Conservation (phyloP, 306 rosid genomes). For the Begonia loranthoides region DNA sequence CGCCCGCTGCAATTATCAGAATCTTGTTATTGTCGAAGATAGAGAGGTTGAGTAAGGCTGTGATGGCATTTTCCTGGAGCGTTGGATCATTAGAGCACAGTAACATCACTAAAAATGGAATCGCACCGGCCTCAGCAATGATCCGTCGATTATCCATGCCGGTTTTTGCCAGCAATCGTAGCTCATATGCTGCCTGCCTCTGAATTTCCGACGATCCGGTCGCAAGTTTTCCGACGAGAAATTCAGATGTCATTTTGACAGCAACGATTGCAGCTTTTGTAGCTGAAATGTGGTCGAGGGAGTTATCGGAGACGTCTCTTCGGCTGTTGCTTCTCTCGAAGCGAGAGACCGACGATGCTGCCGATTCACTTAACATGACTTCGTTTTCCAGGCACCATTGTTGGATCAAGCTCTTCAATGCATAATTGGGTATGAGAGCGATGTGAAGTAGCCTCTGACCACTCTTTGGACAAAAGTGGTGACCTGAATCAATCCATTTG, state of each 20-base stretch:
- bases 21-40: conserved; percentile 74
- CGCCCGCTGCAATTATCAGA: conserved; percentile 75
- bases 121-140: conserved; percentile 86
- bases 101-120: conserved; percentile 67
- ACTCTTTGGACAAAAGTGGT: conserved; percentile 83
- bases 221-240: conserved; percentile 88
- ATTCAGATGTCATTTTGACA: conserved; percentile 82
- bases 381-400: conserved; percentile 73
- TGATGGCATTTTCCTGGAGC: conserved; percentile 74
- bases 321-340: conserved; percentile 28
- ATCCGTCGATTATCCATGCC: conserved; percentile 65
- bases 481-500: conserved; percentile 86
- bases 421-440: conserved; percentile 82
- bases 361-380: conserved; percentile 22
- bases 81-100: conserved; percentile 55
- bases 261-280: conserved; percentile 60
- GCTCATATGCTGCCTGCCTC: conserved; percentile 85
- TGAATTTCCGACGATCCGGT: conserved; percentile 79
- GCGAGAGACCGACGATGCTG: conserved; percentile 9
- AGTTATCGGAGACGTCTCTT: conserved; percentile 14
- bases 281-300: conserved; percentile 61
- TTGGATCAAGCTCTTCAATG: conserved; percentile 66
- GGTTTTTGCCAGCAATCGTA: conserved; percentile 65
- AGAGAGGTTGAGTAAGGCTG: conserved; percentile 77
- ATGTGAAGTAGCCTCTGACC: conserved; percentile 81